Percentiles rank a stretch among this genome's conserved stretches.
phyloP scores from a whole-genome alignment of 140 eudicot genomes.

The Artemisia princeps region DNA sequence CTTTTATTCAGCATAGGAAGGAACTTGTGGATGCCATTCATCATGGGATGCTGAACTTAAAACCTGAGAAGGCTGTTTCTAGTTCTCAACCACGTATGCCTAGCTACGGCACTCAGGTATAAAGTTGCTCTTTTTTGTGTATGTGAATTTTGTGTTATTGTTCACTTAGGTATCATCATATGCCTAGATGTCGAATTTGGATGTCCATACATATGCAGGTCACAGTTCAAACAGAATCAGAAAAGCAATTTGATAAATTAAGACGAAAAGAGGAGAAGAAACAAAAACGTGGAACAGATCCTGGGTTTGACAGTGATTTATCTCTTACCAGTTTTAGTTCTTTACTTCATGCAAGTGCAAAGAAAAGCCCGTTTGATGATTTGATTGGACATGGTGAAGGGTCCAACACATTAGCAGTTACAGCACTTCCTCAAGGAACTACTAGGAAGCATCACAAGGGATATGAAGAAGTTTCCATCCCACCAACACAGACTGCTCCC shows the following conservation, averaged over 20 bases:
- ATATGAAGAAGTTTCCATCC: constrained; percentile 90
- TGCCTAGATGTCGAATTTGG: constrained; percentile 9
- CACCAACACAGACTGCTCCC: constrained; percentile 81
- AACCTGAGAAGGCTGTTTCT: constrained; percentile 65
- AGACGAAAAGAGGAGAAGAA: constrained; percentile 94
- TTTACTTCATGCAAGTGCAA: constrained; percentile 92
- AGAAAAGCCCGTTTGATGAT: constrained; percentile 71
- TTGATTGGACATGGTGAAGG: constrained; percentile 80
- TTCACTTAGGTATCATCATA: constrained; percentile 7
- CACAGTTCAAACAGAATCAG: constrained; percentile 90
- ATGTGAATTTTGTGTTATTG: constrained; percentile 1
- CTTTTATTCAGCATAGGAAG: constrained; percentile 69
- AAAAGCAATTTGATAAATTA: constrained; percentile 78
- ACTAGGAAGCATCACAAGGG: constrained; percentile 85
- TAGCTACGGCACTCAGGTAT: constrained; percentile 93
- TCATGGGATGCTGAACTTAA: constrained; percentile 68
- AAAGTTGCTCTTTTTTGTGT: constrained; percentile 1
- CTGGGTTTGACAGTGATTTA: constrained; percentile 58
- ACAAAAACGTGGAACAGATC: constrained; percentile 69
- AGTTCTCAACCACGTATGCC: constrained; percentile 68
- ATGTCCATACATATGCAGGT: constrained; percentile 41
- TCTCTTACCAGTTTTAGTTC: constrained; percentile 57
- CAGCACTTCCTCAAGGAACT: constrained; percentile 97
- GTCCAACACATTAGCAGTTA: constrained; percentile 41
- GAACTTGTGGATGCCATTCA: constrained; percentile 74